A percentile compares a stretch with the other conserved stretches of the same genome.
Conservation (phyloP, 768 basidiomycete genomes). For the Atractiella rhizophila region DNA sequence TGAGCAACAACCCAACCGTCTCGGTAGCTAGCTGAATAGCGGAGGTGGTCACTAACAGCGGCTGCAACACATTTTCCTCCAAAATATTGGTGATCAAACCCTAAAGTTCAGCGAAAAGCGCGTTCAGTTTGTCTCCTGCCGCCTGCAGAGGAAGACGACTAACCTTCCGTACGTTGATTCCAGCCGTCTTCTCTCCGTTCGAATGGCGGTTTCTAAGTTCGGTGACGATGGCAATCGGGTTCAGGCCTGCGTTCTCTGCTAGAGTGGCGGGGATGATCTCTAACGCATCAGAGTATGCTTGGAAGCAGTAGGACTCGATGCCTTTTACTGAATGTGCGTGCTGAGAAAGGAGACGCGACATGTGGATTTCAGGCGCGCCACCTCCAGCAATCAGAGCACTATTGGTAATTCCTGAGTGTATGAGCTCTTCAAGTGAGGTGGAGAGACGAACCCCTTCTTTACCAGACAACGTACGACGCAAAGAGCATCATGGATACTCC, state of each 20-base stretch:
- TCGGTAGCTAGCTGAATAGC: conserved; percentile 88
- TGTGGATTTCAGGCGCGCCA: conserved; percentile 92
- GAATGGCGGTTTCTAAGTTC: conserved; percentile 93
- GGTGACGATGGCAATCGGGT: conserved; percentile 93
- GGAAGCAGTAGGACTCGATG: conserved; percentile 98
- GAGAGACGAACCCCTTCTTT: conserved; percentile 57
- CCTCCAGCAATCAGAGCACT: conserved; percentile 87
- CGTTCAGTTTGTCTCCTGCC: too few species aligned
- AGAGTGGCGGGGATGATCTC: conserved; percentile 94
- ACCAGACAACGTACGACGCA: conserved; percentile 95
- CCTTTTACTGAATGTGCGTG: conserved; percentile 80
- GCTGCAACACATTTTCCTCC: conserved; percentile 87
- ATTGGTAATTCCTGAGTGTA: conserved; percentile 1
- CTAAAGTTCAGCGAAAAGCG: too few species aligned
- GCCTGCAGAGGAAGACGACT: too few species aligned
- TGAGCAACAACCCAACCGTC: conserved; percentile 81
- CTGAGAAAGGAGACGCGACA: conserved; percentile 70
- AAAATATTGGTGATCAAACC: conserved; percentile 90
- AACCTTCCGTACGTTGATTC: conserved; percentile 96
- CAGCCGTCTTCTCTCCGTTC: conserved; percentile 60
- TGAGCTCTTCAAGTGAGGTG: background rate
- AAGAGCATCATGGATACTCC: conserved; percentile 92
- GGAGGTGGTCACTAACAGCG: conserved; percentile 76
- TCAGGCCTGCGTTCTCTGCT: conserved; percentile 92
- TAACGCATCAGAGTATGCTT: conserved; percentile 87